A percentile compares a stretch with the other conserved stretches of the same genome.
Conservation (phyloP, 2,329 filamentous ascomycete species). For the Penicillium concentricum region DNA sequence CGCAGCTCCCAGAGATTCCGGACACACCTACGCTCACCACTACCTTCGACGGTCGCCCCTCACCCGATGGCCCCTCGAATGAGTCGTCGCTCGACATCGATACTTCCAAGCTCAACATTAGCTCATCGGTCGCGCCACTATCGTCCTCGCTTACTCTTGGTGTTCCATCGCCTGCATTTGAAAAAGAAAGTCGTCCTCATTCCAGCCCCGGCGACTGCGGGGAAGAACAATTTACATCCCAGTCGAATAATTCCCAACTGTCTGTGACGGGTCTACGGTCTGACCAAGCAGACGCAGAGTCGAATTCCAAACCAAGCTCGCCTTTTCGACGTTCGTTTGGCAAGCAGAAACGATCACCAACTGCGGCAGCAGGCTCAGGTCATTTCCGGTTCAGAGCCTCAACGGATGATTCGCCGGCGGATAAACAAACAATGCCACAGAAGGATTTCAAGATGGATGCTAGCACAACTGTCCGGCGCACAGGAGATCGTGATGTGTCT, state of each 20-base stretch:
- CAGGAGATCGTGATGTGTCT: conserved; percentile 28
- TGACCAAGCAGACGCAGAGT: conserved; percentile 29
- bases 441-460: conserved; percentile 29
- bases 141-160: conserved; percentile 31
- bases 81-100: conserved; percentile 27
- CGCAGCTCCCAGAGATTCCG: conserved; percentile 35
- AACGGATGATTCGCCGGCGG: conserved; percentile 26
- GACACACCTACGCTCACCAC: conserved; percentile 30
- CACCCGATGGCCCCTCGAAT: conserved; percentile 21
- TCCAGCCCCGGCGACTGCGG: conserved; percentile 34
- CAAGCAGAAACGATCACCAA: conserved; percentile 34
- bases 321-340: conserved; percentile 39
- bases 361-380: conserved; percentile 23
- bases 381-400: conserved; percentile 31
- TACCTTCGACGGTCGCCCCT: conserved; percentile 26
- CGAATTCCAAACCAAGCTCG: conserved; percentile 32
- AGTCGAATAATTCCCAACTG: conserved; percentile 29
- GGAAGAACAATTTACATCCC: conserved; percentile 23
- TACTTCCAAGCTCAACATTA: conserved; percentile 23
- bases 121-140: conserved; percentile 24
- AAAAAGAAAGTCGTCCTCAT: conserved; percentile 29
- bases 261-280: conserved; percentile 21
- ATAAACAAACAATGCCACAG: conserved; percentile 22
- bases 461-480: conserved; percentile 19
- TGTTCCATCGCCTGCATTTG: conserved; percentile 26